phyloP scores from a whole-genome alignment of 2,329 filamentous ascomycete species.

The Herpotrichia juniperi region DNA sequence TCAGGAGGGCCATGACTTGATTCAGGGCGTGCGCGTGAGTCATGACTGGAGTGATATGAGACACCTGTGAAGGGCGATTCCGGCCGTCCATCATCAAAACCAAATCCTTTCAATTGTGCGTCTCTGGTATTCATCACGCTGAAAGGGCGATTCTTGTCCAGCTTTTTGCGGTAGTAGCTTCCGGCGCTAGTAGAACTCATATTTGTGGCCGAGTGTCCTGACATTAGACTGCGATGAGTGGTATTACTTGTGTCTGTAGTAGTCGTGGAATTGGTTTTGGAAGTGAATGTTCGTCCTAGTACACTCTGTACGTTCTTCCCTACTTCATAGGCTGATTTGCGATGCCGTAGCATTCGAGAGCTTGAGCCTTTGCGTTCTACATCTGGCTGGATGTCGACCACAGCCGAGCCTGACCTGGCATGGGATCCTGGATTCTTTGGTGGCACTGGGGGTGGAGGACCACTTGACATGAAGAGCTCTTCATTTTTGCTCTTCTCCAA shows the following conservation, averaged over 20 bases:
- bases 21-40: constrained; percentile 61
- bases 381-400: constrained; percentile 30
- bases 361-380: constrained; percentile 37
- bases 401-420: constrained; percentile 48
- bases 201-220: constrained; percentile 84
- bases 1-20: constrained; percentile 59
- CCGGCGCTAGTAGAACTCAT: constrained; percentile 96
- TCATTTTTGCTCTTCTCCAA: constrained; percentile 45
- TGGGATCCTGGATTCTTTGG: constrained; percentile 59
- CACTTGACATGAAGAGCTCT: constrained; percentile 58
- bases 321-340: constrained; percentile 81
- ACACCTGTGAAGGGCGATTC: constrained; percentile 71
- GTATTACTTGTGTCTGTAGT: constrained; percentile 70
- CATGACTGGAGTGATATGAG: constrained; percentile 92
- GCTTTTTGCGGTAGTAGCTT: constrained; percentile 81
- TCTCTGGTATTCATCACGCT: constrained; percentile 67
- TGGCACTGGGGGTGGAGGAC: constrained; percentile 65
- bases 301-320: constrained; percentile 67
- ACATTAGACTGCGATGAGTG: constrained; percentile 90
- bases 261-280: constrained; percentile 81
- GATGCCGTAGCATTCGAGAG: constrained; percentile 55
- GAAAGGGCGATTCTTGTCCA: constrained; percentile 60
- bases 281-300: constrained; percentile 82
- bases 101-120: constrained; percentile 39
- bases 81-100: constrained; percentile 50